Percentiles rank a stretch among this genome's conserved stretches.
These are phyloP conservation scores for Eutrema salsugineum DNA, from an alignment of 441 rosid genomes.

Conservation along the genomic window DNA sequence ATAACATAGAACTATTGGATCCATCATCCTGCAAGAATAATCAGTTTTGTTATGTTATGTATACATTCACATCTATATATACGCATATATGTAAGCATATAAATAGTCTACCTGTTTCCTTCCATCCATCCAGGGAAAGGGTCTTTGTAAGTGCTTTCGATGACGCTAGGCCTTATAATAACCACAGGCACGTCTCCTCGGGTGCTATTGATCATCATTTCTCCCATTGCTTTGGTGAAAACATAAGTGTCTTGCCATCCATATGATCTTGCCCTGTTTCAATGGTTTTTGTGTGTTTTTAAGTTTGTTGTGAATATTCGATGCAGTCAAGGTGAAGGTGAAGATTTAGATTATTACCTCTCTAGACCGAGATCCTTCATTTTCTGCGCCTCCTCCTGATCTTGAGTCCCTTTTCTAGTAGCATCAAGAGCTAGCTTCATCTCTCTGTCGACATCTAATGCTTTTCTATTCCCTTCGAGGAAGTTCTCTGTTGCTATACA, in stretches of 20 bases:
- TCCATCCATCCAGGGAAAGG: slow-evolving; percentile 99
- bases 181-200: slow-evolving; percentile 80
- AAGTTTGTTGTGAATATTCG: neutral
- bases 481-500: slow-evolving; percentile 61
- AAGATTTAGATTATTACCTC: slow-evolving; percentile 40
- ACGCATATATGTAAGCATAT: neutral
- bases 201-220: slow-evolving; percentile 74
- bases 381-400: slow-evolving; percentile 46
- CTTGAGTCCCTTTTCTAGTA: slow-evolving; percentile 33
- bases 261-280: slow-evolving; percentile 70
- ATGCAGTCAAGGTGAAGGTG: neutral
- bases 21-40: slow-evolving; percentile 76
- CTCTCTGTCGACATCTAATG: slow-evolving; percentile 63
- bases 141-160: slow-evolving; percentile 84
- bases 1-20: slow-evolving; percentile 81
- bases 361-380: slow-evolving; percentile 80
- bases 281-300: neutral
- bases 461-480: slow-evolving; percentile 29
- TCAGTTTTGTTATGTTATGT: neutral
- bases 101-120: slow-evolving; percentile 63
- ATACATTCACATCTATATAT: neutral
- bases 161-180: slow-evolving; percentile 80
- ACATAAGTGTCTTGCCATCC: slow-evolving; percentile 99
- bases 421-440: slow-evolving; percentile 49
- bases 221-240: slow-evolving; percentile 98